Evolutionary conservation across 169 alveolate species (phyloP).

Genomic region (Cryptosporidium felis): DNA sequence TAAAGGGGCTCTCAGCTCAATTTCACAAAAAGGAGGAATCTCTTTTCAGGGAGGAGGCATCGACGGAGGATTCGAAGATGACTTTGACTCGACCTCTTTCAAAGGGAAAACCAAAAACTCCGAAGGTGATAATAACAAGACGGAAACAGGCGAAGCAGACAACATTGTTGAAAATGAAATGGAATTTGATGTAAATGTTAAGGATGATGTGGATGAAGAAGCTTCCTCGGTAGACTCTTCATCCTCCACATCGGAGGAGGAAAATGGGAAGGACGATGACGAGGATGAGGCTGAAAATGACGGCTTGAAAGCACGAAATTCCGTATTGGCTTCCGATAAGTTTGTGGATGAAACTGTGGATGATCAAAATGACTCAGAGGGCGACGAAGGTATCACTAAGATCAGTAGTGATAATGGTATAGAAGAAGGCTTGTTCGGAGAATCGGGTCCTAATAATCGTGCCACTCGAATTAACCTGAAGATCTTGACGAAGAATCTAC

Average conservation of each 20-base stretch:
- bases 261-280: constrained; percentile 62
- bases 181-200: constrained; percentile 74
- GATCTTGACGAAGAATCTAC: constrained; percentile 6
- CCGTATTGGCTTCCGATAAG: no score
- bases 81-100: background rate
- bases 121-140: constrained; percentile 13
- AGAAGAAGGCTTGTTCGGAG: background rate
- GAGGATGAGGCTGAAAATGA: constrained; percentile 70
- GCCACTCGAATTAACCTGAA: background rate
- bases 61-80: constrained; percentile 52
- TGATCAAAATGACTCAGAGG: constrained; percentile 24
- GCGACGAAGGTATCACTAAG: constrained; percentile 7
- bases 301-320: constrained; percentile 11
- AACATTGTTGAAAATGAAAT: constrained; percentile 74
- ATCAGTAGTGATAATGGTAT: background rate
- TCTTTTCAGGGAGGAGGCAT: constrained; percentile 50
- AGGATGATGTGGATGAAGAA: constrained; percentile 78
- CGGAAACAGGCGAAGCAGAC: constrained; percentile 75
- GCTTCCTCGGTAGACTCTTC: constrained; percentile 44
- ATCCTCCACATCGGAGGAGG: constrained; percentile 66
- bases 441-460: background rate
- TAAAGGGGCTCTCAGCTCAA: constrained; percentile 34
- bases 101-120: constrained; percentile 44
- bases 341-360: constrained; percentile 33
- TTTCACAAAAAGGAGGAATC: constrained; percentile 6